These are phyloP conservation scores for Sarcomyxa edulis DNA, from an alignment of 768 basidiomycete genomes.

Conservation along the genomic window DNA sequence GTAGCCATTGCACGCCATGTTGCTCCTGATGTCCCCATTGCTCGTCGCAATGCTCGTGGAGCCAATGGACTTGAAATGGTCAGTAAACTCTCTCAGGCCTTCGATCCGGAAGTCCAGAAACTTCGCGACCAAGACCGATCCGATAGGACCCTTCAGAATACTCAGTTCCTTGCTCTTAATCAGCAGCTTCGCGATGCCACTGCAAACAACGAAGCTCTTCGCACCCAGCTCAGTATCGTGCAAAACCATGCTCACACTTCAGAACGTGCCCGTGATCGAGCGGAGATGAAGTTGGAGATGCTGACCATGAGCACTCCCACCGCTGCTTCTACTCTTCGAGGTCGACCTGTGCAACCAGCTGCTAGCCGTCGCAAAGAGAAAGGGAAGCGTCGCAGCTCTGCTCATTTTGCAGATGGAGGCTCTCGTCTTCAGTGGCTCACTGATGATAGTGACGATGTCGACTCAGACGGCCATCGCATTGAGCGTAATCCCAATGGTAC, in stretches of 20 bases:
- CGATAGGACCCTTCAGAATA: slow-evolving; percentile 15
- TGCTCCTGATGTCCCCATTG: no score
- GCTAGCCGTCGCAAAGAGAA: slow-evolving; percentile 1
- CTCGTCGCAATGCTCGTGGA: slow-evolving; percentile 1
- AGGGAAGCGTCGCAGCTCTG: background rate
- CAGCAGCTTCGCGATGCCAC: slow-evolving; percentile 22
- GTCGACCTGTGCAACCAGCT: background rate
- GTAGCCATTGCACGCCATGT: no score
- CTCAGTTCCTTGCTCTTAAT: slow-evolving; percentile 16
- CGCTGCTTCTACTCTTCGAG: no score
- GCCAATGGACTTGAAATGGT: slow-evolving; percentile 15
- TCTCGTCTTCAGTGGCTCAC: slow-evolving; percentile 7
- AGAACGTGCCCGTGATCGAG: slow-evolving; percentile 11
- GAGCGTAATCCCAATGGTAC: no score
- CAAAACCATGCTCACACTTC: slow-evolving; percentile 1
- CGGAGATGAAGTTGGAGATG: slow-evolving; percentile 12
- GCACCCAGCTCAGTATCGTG: slow-evolving; percentile 8
- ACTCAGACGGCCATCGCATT: slow-evolving; percentile 5
- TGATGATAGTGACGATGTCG: slow-evolving; percentile 6
- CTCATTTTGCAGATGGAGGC: background rate
- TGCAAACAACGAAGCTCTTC: slow-evolving; percentile 13
- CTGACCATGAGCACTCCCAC: background rate
- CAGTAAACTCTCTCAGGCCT: slow-evolving; percentile 11
- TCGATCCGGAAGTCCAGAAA: slow-evolving; percentile 19
- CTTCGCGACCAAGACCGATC: slow-evolving; percentile 17